Evolutionary conservation across 2,329 filamentous ascomycete genomes (phyloP).

Genomic region (Epichloe typhina): DNA sequence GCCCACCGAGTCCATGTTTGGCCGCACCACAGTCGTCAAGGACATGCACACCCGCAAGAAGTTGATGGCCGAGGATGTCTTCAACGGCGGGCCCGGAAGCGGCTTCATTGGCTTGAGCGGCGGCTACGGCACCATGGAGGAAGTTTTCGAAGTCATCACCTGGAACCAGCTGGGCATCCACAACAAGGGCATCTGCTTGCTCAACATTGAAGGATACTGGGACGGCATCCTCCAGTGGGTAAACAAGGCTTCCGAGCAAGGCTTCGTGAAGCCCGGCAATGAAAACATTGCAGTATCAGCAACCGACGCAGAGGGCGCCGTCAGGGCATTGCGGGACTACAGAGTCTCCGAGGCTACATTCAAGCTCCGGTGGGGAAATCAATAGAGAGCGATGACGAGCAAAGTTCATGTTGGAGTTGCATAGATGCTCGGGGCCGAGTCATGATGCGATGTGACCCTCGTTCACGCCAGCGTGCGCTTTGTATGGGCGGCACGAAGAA

Average conservation of each 20-base stretch:
- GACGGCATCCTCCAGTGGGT: constrained; percentile 79
- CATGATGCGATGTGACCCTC: background rate
- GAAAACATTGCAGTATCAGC: constrained; percentile 69
- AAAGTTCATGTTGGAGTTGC: background rate
- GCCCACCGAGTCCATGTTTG: constrained; percentile 56
- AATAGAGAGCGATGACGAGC: constrained; percentile 25
- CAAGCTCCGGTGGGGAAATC: constrained; percentile 67
- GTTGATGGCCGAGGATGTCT: constrained; percentile 81
- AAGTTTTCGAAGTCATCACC: constrained; percentile 79
- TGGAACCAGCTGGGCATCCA: constrained; percentile 98
- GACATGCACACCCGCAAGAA: constrained; percentile 97
- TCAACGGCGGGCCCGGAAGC: constrained; percentile 65
- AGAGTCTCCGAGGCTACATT: constrained; percentile 61
- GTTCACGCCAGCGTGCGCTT: background rate
- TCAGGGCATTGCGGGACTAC: constrained; percentile 60
- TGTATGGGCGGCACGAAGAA: background rate
- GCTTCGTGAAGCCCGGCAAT: constrained; percentile 63
- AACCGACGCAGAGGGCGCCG: constrained; percentile 55
- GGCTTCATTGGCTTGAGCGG: constrained; percentile 84
- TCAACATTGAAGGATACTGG: constrained; percentile 87
- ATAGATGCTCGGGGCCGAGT: background rate
- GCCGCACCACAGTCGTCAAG: constrained; percentile 72
- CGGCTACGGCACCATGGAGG: constrained; percentile 91
- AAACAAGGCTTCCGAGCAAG: constrained; percentile 55
- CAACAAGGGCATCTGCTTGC: constrained; percentile 60